Percentiles rank a stretch among this genome's conserved stretches.
These are phyloP conservation scores for Fonsecaea erecta DNA, from an alignment of 2,329 filamentous ascomycete species.

Conservation along the genomic window DNA sequence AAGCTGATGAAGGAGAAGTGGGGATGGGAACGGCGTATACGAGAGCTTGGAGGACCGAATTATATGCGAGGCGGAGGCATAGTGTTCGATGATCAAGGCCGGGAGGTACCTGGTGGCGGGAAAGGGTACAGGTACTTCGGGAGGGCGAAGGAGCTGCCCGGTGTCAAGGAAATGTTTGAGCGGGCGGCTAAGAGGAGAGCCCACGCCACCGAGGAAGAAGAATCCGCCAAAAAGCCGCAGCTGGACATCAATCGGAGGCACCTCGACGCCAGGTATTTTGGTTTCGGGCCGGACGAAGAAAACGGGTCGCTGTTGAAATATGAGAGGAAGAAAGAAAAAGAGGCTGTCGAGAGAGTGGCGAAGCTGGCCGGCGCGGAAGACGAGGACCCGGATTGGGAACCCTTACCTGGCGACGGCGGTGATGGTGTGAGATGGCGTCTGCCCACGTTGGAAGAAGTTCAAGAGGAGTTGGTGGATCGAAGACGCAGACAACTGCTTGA, in stretches of 20 bases:
- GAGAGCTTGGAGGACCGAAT: slow-evolving; percentile 93
- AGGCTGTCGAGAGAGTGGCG: slow-evolving; percentile 72
- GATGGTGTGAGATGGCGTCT: slow-evolving; percentile 82
- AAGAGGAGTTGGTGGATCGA: slow-evolving; percentile 87
- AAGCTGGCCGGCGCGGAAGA: slow-evolving; percentile 61
- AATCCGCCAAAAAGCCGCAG: slow-evolving; percentile 40
- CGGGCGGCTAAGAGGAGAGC: slow-evolving; percentile 67
- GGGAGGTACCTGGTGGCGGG: slow-evolving; percentile 72
- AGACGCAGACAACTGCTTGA: slow-evolving; percentile 82
- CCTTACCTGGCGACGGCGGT: slow-evolving; percentile 82
- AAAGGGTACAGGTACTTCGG: slow-evolving; percentile 97
- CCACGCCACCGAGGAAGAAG: slow-evolving; percentile 70
- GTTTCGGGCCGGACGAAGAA: slow-evolving; percentile 91
- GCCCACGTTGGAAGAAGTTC: slow-evolving; percentile 88
- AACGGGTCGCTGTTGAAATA: slow-evolving; percentile 79
- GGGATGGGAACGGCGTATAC: slow-evolving; percentile 97
- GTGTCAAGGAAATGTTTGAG: slow-evolving; percentile 95
- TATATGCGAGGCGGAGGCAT: slow-evolving; percentile 80
- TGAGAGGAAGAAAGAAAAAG: slow-evolving; percentile 80
- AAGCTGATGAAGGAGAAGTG: slow-evolving; percentile 98
- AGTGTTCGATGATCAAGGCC: slow-evolving; percentile 73
- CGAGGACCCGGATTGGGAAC: slow-evolving; percentile 75
- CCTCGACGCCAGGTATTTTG: slow-evolving; percentile 94
- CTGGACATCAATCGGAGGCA: slow-evolving; percentile 58
- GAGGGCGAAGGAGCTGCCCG: slow-evolving; percentile 83